A percentile compares a stretch with the other conserved stretches of the same genome.
phyloP scores from a whole-genome alignment of 1,284 basidiomycete species.

The Ceratobasidium sp. region DNA sequence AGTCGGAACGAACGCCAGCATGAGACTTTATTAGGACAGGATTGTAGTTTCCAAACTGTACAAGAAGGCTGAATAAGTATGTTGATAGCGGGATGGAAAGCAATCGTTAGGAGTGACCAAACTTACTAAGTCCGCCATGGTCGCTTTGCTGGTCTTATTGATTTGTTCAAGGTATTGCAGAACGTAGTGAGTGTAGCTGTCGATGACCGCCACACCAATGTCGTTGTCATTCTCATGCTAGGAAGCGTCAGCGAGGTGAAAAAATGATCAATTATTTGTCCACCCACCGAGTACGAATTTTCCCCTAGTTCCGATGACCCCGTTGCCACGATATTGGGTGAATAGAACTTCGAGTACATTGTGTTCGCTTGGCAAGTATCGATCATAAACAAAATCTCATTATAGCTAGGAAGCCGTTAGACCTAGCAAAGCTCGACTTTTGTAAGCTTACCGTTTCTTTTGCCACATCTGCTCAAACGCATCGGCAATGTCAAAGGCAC shows the following conservation, averaged over 20 bases:
- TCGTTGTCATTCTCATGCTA: constrained; percentile 93
- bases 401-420: constrained; percentile 70
- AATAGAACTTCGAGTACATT: constrained; percentile 94
- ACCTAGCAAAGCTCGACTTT: not conserved
- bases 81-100: constrained; percentile 5
- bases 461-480: constrained; percentile 99
- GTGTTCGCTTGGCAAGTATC: constrained; percentile 99
- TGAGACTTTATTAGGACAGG: constrained; percentile 80
- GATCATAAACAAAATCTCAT: constrained; percentile 97
- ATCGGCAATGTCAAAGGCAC: constrained; percentile 94
- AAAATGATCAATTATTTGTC: not conserved
- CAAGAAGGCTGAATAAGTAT: constrained; percentile 7
- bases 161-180: constrained; percentile 92
- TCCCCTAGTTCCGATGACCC: constrained; percentile 90
- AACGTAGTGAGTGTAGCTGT: constrained; percentile 92
- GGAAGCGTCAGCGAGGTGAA: not conserved
- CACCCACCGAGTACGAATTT: constrained; percentile 90
- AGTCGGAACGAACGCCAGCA: constrained; percentile 85
- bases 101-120: not conserved
- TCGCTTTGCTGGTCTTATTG: constrained; percentile 86
- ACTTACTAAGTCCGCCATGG: constrained; percentile 86
- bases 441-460: constrained; percentile 77
- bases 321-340: constrained; percentile 93
- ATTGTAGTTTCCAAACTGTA: constrained; percentile 84
- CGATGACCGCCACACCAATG: constrained; percentile 95